Percentiles rank a stretch among this genome's conserved stretches.
These are phyloP conservation scores for Tricholoma terreum DNA, from an alignment of 768 basidiomycete species.

Conservation along the genomic window DNA sequence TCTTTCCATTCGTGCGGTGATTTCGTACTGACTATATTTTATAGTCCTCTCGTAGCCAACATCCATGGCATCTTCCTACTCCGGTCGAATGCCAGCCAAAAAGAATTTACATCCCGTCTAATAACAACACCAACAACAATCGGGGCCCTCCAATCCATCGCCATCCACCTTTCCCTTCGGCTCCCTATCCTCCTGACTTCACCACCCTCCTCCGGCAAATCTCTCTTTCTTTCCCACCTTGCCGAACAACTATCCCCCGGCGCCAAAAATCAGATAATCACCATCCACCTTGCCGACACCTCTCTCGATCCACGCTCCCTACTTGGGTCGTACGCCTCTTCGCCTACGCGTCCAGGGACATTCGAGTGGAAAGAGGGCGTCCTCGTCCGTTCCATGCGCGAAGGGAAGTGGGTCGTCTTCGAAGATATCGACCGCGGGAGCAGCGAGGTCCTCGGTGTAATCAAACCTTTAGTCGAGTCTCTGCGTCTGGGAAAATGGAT, in stretches of 20 bases:
- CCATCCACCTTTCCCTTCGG: conserved; percentile 61
- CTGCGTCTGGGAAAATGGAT: conserved; percentile 67
- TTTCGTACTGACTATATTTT: conserved; percentile 11
- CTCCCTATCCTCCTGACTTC: conserved; percentile 83
- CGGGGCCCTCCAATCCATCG: conserved; percentile 57
- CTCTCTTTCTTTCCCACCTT: conserved; percentile 74
- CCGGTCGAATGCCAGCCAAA: conserved; percentile 32
- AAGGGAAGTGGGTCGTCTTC: conserved; percentile 90
- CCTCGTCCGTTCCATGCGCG: conserved; percentile 81
- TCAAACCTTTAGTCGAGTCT: conserved; percentile 83
- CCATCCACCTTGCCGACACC: conserved; percentile 90
- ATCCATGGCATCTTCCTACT: conserved; percentile 68
- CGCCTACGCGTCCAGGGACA: conserved; percentile 73
- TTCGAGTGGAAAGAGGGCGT: conserved; percentile 98
- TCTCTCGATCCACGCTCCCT: conserved; percentile 92
- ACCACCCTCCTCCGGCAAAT: conserved; percentile 85
- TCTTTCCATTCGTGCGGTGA: background rate
- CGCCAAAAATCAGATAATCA: conserved; percentile 66
- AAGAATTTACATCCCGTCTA: conserved; percentile 34
- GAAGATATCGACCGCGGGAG: conserved; percentile 92
- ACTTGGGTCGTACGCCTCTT: conserved; percentile 91
- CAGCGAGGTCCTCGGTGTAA: conserved; percentile 81
- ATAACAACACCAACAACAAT: conserved; percentile 65
- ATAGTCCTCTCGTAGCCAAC: conserved; percentile 55
- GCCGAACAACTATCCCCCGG: conserved; percentile 62